phyloP scores from a whole-genome alignment of 2,329 filamentous ascomycete genomes.

The Scedosporium aurantiacum region DNA sequence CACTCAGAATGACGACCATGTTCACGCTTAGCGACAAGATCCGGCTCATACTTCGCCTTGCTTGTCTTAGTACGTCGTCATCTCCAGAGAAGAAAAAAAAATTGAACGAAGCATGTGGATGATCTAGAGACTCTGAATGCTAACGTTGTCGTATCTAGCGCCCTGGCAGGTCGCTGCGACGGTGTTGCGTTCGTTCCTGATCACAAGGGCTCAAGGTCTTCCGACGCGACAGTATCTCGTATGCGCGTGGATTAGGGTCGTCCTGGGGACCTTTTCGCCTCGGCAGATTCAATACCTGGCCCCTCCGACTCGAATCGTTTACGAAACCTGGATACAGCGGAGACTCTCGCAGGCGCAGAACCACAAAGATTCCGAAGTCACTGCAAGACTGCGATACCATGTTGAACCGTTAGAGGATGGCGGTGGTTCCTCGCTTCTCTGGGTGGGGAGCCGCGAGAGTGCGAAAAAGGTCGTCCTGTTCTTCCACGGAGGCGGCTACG shows the following conservation, averaged over 20 bases:
- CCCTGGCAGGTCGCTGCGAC: too few species aligned
- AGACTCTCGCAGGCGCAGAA: neutral
- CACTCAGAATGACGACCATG: too few species aligned
- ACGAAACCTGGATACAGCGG: neutral
- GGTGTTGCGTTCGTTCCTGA: too few species aligned
- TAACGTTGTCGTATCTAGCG: too few species aligned
- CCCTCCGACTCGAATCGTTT: neutral
- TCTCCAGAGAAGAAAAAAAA: too few species aligned
- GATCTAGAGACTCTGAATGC: too few species aligned
- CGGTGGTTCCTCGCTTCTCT: constrained; percentile 14
- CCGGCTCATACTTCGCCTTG: too few species aligned
- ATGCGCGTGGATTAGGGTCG: neutral
- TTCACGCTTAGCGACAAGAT: too few species aligned
- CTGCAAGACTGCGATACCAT: constrained; percentile 1
- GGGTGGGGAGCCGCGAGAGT: constrained; percentile 17
- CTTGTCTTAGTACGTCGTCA: too few species aligned
- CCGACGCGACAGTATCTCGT: too few species aligned
- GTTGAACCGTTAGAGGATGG: constrained; percentile 8
- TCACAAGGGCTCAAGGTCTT: too few species aligned
- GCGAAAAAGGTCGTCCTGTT: constrained; percentile 19
- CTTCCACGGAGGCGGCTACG: constrained; percentile 19
- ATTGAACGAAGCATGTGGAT: too few species aligned
- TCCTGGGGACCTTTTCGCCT: neutral
- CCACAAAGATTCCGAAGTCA: neutral
- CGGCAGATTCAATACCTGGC: neutral